A percentile compares a stretch with the other conserved stretches of the same genome.
These are phyloP conservation scores for Carex pumila DNA, from an alignment of 176 grass and related monocot species.

Conservation along the genomic window DNA sequence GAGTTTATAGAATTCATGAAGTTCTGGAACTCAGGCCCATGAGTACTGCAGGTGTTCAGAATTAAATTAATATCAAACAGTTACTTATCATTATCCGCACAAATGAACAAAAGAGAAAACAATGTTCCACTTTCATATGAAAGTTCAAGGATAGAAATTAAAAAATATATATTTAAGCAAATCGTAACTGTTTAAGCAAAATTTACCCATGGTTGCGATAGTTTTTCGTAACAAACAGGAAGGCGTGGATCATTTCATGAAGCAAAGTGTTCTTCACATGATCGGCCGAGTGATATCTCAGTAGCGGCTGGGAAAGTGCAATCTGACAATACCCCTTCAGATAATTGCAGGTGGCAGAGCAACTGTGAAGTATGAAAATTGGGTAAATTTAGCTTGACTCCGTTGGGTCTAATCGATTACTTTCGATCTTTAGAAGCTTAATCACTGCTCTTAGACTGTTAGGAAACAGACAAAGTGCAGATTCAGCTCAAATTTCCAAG, in stretches of 20 bases:
- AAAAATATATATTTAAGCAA: background rate
- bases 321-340: conserved; percentile 38
- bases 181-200: background rate
- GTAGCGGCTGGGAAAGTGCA: conserved; percentile 38
- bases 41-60: conserved; percentile 27
- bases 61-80: conserved; percentile 4
- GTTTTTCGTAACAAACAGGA: conserved; percentile 37
- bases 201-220: conserved; percentile 24
- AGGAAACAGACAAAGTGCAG: background rate
- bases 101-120: background rate
- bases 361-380: conserved; percentile 23
- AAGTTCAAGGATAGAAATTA: background rate
- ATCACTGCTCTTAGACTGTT: background rate
- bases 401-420: background rate
- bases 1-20: conserved; percentile 66
- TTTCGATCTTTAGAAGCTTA: background rate
- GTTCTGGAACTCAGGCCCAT: conserved; percentile 51
- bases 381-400: background rate
- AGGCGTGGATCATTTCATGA: conserved; percentile 94
- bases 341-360: conserved; percentile 38
- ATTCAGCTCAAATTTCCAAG: background rate
- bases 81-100: background rate
- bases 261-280: conserved; percentile 64
- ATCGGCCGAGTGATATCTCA: conserved; percentile 26
- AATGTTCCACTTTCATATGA: background rate